Evolutionary conservation across 371 early-diverging fungal species (phyloP).

Genomic region (Lichtheimia ornata): DNA sequence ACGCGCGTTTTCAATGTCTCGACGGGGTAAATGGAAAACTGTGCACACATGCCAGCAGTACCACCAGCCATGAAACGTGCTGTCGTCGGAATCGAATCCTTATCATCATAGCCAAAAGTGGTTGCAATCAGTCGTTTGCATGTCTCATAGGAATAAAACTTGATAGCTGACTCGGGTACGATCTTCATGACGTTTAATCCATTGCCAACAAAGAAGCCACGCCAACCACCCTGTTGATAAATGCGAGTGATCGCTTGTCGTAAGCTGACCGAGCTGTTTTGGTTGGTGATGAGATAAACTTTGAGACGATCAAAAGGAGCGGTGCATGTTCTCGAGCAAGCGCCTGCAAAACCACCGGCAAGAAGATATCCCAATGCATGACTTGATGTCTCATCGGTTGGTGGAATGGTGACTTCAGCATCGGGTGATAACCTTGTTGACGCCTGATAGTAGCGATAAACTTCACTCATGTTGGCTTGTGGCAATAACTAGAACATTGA

Average conservation of each 20-base stretch:
- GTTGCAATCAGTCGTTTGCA: slow-evolving; percentile 56
- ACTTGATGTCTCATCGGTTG: slow-evolving; percentile 46
- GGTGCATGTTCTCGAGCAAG: slow-evolving; percentile 76
- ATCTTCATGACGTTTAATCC: slow-evolving; percentile 83
- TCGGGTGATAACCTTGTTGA: slow-evolving; percentile 65
- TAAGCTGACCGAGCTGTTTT: slow-evolving; percentile 14
- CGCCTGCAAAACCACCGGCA: slow-evolving; percentile 81
- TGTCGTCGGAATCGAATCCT: slow-evolving; percentile 55
- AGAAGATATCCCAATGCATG: slow-evolving; percentile 65
- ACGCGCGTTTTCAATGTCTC: slow-evolving; percentile 77
- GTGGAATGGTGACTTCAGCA: slow-evolving; percentile 68
- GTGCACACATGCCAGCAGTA: slow-evolving; percentile 69
- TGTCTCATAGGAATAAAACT: slow-evolving; percentile 72
- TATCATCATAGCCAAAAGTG: slow-evolving; percentile 40
- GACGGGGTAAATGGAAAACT: slow-evolving; percentile 75
- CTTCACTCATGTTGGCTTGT: slow-evolving; percentile 52
- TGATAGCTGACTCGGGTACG: slow-evolving; percentile 78
- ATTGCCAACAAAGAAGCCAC: slow-evolving; percentile 81
- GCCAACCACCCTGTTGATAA: slow-evolving; percentile 65
- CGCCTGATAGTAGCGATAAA: slow-evolving; percentile 67
- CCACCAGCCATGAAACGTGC: slow-evolving; percentile 81
- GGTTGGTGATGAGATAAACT: slow-evolving; percentile 71
- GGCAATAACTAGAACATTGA: slow-evolving; percentile 20
- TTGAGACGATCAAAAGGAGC: slow-evolving; percentile 86
- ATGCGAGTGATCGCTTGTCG: slow-evolving; percentile 47